Percentiles rank a stretch among this genome's conserved stretches.
These are phyloP conservation scores for Fusarium sp. DNA, from an alignment of 2,329 filamentous ascomycete genomes.

Conservation along the genomic window DNA sequence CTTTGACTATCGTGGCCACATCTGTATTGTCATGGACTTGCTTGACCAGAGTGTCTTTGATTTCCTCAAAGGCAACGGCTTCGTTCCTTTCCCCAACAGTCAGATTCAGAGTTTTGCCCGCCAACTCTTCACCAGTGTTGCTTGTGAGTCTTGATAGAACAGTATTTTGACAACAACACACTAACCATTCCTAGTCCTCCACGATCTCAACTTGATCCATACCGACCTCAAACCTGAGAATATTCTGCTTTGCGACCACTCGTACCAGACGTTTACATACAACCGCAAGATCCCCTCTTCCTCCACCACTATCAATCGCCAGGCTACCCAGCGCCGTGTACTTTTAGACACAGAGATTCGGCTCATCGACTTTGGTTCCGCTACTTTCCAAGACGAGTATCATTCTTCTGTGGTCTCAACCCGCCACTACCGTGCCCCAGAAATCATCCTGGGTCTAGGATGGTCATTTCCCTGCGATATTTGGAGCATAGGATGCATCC, in stretches of 20 bases:
- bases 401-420: slow-evolving; percentile 78
- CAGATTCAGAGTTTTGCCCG: slow-evolving; percentile 98
- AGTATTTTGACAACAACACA: not conserved
- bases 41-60: slow-evolving; percentile 98
- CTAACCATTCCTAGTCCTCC: slow-evolving; percentile 72
- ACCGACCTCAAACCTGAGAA: slow-evolving; percentile 81
- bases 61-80: slow-evolving; percentile 93
- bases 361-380: slow-evolving; percentile 77
- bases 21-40: slow-evolving; percentile 82
- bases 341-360: slow-evolving; percentile 76
- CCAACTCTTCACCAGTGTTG: slow-evolving; percentile 97
- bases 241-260: slow-evolving; percentile 72
- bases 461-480: slow-evolving; percentile 80
- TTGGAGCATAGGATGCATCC: slow-evolving; percentile 78
- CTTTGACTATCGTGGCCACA: slow-evolving; percentile 97
- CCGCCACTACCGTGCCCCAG: slow-evolving; percentile 75
- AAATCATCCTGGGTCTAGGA: slow-evolving; percentile 76
- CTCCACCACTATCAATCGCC: slow-evolving; percentile 67
- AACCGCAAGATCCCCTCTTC: slow-evolving; percentile 76
- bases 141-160: slow-evolving; percentile 72
- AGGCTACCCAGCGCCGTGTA: slow-evolving; percentile 72
- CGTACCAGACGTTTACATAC: slow-evolving; percentile 77
- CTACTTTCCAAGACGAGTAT: slow-evolving; percentile 78
- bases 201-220: slow-evolving; percentile 97
- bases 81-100: slow-evolving; percentile 97